A percentile compares a stretch with the other conserved stretches of the same genome.
Conservation (phyloP, 805 yeast species). For the Maudiozyma serrabonitensis region DNA sequence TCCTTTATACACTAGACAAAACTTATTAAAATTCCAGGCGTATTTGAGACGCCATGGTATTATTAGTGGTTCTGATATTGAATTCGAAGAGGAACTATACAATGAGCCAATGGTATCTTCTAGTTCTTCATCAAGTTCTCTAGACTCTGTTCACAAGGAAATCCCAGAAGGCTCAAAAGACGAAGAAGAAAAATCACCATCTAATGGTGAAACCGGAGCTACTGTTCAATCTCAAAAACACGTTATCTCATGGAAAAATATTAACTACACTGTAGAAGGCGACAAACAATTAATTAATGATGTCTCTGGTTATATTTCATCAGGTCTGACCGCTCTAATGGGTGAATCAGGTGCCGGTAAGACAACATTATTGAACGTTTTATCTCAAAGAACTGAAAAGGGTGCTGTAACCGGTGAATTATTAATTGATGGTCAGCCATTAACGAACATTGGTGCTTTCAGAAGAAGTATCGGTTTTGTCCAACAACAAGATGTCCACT, state of each 20-base stretch:
- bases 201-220: not conserved
- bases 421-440: constrained; percentile 44
- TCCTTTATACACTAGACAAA: constrained; percentile 17
- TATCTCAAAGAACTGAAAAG: constrained; percentile 42
- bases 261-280: constrained; percentile 40
- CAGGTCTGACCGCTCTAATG: constrained; percentile 54
- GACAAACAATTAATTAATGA: constrained; percentile 31
- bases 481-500: constrained; percentile 50
- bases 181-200: constrained; percentile 1
- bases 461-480: constrained; percentile 49
- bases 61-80: not conserved
- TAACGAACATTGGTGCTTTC: constrained; percentile 35
- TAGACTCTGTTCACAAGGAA: constrained; percentile 8
- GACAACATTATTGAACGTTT: constrained; percentile 46
- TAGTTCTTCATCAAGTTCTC: constrained; percentile 3
- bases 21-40: constrained; percentile 2
- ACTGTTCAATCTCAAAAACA: constrained; percentile 29
- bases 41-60: not conserved
- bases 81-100: not conserved
- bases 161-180: constrained; percentile 1
- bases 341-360: constrained; percentile 63
- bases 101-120: not conserved
- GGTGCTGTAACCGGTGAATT: constrained; percentile 51
- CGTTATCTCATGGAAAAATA: constrained; percentile 53
- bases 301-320: constrained; percentile 58